Evolutionary conservation across 2,329 filamentous ascomycete species (phyloP).

Genomic region (Colletotrichum abscissum): DNA sequence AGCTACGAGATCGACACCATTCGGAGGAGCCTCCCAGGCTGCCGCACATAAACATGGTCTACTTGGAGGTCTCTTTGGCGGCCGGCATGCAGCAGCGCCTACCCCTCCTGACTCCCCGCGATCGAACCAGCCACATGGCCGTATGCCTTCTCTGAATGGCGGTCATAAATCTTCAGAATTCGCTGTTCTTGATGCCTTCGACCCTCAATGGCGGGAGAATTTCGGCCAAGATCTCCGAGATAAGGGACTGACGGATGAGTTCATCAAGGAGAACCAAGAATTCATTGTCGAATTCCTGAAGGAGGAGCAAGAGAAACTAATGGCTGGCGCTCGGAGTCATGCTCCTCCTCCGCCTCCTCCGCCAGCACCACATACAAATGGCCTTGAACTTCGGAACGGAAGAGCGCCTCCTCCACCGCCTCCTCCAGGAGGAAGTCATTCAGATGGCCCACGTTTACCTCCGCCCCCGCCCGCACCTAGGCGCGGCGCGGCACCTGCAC

Average conservation of each 20-base stretch:
- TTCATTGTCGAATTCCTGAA: slow-evolving; percentile 75
- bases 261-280: slow-evolving; percentile 75
- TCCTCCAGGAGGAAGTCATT: slow-evolving; percentile 38
- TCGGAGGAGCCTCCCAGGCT: slow-evolving; percentile 62
- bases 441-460: slow-evolving; percentile 54
- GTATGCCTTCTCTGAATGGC: slow-evolving; percentile 57
- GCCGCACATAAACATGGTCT: slow-evolving; percentile 59
- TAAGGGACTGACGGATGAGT: slow-evolving; percentile 73
- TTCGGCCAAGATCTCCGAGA: slow-evolving; percentile 72
- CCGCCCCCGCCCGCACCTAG: slow-evolving; percentile 44
- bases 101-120: slow-evolving; percentile 69
- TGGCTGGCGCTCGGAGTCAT: slow-evolving; percentile 37
- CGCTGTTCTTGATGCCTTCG: slow-evolving; percentile 71
- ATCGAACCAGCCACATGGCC: slow-evolving; percentile 50
- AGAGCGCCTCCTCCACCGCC: slow-evolving; percentile 51
- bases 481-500: slow-evolving; percentile 62
- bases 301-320: slow-evolving; percentile 62
- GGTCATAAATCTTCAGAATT: slow-evolving; percentile 66
- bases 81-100: slow-evolving; percentile 68
- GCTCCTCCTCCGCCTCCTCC: slow-evolving; percentile 41
- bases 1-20: slow-evolving; percentile 82
- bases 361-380: slow-evolving; percentile 43
- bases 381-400: slow-evolving; percentile 43
- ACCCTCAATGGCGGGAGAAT: slow-evolving; percentile 73
- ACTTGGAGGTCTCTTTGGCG: slow-evolving; percentile 71